Evolutionary conservation across 202 grass and related monocot species (phyloP), one percentile per base, ranked within the genome.

Genomic region (Schoenoplectus tabernaemontani): DNA sequence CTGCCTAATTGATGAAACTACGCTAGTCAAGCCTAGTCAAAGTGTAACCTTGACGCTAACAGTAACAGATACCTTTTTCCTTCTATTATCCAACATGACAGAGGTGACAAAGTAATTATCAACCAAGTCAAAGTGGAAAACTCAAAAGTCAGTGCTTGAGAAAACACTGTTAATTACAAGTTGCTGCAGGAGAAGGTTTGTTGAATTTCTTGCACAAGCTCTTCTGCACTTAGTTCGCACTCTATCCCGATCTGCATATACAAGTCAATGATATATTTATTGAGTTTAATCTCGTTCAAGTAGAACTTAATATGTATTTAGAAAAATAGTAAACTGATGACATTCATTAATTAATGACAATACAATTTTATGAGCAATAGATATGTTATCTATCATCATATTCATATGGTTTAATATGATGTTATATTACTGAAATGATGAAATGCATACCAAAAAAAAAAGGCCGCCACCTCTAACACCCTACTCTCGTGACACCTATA

Each of bases 191-290:
- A 86, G 83, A 98, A 98, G 6, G 95, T 87, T 82, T 87, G 86
- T 74, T 90, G 87, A 68, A 98, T 92, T 78, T 89, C 86, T 79
- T 95, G 90, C 16, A 87, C 91, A 23, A 98, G 85, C 70, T 95
- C 95, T 67, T 98, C 91, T 3, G 88, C 89, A 41, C 96, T 98
- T 20, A 98, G 89, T 30, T 90, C 79, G 57, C 96, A 98, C 64
- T 98, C 89, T 10, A 98, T 95, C 78, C 96, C 96, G 38, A 98
- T 98, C 96, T 98, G 96, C 0, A 56, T 56, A 16, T 1, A 56
- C 16, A 56, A 3, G n/a, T n/a, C n/a, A 47, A 39, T 38, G 56
- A 57, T 38, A 30, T n/a, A 16, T n/a, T n/a, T 7, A 19, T 56
- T 44, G 8, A 44, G 36, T 37, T 51, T 51, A 51, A 51, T 51